These are phyloP conservation scores for Aspergillus cristatus DNA, from an alignment of 495 filamentous ascomycete genomes.

Conservation along the genomic window DNA sequence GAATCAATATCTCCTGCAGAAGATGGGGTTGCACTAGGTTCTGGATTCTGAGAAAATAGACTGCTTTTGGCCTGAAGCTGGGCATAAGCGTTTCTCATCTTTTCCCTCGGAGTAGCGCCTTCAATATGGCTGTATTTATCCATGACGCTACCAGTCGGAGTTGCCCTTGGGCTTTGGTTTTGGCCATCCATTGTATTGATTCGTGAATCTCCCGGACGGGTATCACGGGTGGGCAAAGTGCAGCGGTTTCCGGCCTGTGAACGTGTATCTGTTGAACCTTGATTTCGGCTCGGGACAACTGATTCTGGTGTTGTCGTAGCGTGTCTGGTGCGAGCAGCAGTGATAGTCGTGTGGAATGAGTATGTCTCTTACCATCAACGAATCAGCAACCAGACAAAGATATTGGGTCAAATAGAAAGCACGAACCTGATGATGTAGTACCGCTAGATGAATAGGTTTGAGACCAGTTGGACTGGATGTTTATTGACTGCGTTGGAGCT, in stretches of 20 bases:
- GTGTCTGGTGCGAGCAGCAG: not conserved
- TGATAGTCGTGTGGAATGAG: not conserved
- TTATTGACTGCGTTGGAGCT: not conserved
- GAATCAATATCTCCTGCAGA: constrained; percentile 36
- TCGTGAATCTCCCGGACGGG: not conserved
- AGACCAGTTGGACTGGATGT: not conserved
- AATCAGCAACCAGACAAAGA: not conserved
- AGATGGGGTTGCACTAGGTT: constrained; percentile 29
- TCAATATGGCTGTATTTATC: constrained; percentile 21
- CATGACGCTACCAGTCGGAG: constrained; percentile 7
- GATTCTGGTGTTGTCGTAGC: not conserved
- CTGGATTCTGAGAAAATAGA: constrained; percentile 5
- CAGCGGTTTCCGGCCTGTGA: not conserved
- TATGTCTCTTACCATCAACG: not conserved
- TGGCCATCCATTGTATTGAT: constrained; percentile 10
- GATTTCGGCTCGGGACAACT: not conserved
- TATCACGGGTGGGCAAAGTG: not conserved
- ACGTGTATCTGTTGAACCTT: not conserved
- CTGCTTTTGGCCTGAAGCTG: constrained; percentile 11
- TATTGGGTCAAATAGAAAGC: not conserved
- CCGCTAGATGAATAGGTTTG: not conserved
- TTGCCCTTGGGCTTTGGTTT: constrained; percentile 6
- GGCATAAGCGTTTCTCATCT: constrained; percentile 20
- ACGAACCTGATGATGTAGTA: not conserved
- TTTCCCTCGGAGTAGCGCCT: constrained; percentile 23